Conservation (phyloP, 2,329 filamentous ascomycete genomes). For the Fusarium nanum region DNA sequence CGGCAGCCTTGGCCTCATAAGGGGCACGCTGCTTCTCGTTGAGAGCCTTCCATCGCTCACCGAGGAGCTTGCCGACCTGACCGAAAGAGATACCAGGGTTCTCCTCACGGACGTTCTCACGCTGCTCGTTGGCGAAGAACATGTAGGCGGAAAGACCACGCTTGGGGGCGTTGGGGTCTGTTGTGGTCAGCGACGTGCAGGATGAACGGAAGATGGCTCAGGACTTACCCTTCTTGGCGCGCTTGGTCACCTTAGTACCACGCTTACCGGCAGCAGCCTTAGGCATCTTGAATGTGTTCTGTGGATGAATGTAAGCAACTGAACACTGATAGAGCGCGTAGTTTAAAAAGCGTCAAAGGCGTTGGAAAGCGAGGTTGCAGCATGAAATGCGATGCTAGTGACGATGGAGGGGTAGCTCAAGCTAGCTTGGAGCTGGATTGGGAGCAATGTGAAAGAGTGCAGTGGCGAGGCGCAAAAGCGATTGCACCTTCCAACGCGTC, state of each 20-base stretch:
- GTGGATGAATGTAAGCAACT: constrained; percentile 42
- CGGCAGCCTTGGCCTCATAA: constrained; percentile 95
- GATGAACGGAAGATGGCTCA: not conserved
- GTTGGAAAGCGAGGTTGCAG: not conserved
- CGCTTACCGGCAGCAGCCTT: constrained; percentile 66
- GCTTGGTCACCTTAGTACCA: constrained; percentile 64
- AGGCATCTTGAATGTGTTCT: constrained; percentile 63
- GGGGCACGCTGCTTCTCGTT: constrained; percentile 91
- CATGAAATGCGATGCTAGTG: not conserved
- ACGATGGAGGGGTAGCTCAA: constrained; percentile 45
- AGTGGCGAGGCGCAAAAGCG: constrained; percentile 47
- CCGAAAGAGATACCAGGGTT: constrained; percentile 98
- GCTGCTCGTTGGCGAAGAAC: constrained; percentile 99
- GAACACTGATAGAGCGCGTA: not conserved
- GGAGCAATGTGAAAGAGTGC: constrained; percentile 11
- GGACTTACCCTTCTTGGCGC: constrained; percentile 70
- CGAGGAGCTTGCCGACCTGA: constrained; percentile 98
- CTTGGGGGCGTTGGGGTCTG: constrained; percentile 98
- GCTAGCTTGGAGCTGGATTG: constrained; percentile 32
- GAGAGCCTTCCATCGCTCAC: constrained; percentile 98
- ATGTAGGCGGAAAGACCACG: constrained; percentile 99
- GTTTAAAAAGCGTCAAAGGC: not conserved
- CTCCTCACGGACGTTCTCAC: constrained; percentile 97
- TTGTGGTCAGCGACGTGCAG: constrained; percentile 3
- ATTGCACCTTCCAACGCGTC: constrained; percentile 43